Base-by-base conservation (phyloP, 495 filamentous ascomycete genomes). In the Hyaloscypha bicolor region DNA sequence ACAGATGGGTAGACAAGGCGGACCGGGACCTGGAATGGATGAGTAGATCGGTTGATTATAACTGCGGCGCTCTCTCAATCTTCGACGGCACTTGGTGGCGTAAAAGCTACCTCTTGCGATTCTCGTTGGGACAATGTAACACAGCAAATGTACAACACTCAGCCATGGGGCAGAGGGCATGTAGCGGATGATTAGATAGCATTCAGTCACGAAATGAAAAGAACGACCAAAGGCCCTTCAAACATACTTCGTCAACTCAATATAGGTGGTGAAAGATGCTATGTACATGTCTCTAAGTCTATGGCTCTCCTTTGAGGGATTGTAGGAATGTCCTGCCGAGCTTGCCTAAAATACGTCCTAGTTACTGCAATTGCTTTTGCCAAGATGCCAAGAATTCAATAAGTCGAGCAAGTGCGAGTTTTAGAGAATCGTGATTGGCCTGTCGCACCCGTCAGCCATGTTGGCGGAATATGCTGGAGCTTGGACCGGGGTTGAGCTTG, bases 1-100 rank as follows among this genome's bases (percentile, higher is more conserved):
- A 75, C 96, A 98, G 80, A 98, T 98, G 94, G 90, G 83, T 0
- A 75, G 83, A 59, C 73, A 78, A 70, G 78, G 75, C 14, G 81
- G 79, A 6, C 83, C 84, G 8, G 84, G 83, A 4, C 82, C 84
- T 0, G 82, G 82, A 29, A 83, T 82, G 82, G 84, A 85, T 69
- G 84, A 75, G 42, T 75, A 75, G 55, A 67, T 22, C 30, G 22
- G 59, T 25, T 31, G 60, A 22, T 57, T 21, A 30, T 30, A 35
- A 63, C 31, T 63, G 56, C 57, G 64, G 53, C 52, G 57, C 39
- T 51, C 59, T 52, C 53, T 58, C 56, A 42, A 72, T 39, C 33
- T 58, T 33, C 48, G 29, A 59, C 37, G 39, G 33, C 64, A 22
- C 29, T 60, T 29, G 29, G 22, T 68, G 62, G 65, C 60, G 65